Evolutionary conservation across 768 basidiomycete genomes (phyloP), one percentile per base, ranked within the genome.

Genomic region (Russula sp.): DNA sequence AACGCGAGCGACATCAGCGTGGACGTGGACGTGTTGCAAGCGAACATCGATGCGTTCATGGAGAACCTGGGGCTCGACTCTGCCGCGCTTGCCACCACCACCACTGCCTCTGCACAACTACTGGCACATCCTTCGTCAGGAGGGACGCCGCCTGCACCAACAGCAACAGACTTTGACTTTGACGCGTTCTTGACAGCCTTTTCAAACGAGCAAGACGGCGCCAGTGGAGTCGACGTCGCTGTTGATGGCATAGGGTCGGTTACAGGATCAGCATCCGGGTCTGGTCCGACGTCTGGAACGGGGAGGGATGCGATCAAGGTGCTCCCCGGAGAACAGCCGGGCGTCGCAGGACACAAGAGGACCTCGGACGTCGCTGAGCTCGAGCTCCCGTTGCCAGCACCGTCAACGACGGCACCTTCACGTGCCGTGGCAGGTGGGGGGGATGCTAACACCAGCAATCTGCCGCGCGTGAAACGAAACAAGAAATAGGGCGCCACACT

Each of bases 1-100:
- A 79, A 77, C 39, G 77, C 89, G 0, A 71, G 78, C 32, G 87
- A 87, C 64, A 85, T 94, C 50, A 84, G 86, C 62, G 79, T 80
- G 51, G 88, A 90, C 60, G 88, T 94, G 32, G 84, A 86, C 65
- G 82, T 83, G 42, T 74, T 93, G 57, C 83, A 88, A 64, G 76
- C 75, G 13, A 85, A 82, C 63, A 84, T 95, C 48, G 82, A 89
- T 62, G 81, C 82, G 6, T 77, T 94, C 63, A 88, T 93, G 35
- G 79, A 87, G 65, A 81, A 81, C 53, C 79, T 92, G 51, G 88
- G 88, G 7, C 72, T 89, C 53, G 87, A 91, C 70, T 77, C 85
- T 20, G 62, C 53, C 11, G 40, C 75, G 10, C 66, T 80, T 42
- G 69, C 71, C 4, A 31, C 5, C 42, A 52, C 35, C 22, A 22